Base-by-base conservation (phyloP, 2,329 filamentous ascomycete genomes). In the Fusarium torulosum region DNA sequence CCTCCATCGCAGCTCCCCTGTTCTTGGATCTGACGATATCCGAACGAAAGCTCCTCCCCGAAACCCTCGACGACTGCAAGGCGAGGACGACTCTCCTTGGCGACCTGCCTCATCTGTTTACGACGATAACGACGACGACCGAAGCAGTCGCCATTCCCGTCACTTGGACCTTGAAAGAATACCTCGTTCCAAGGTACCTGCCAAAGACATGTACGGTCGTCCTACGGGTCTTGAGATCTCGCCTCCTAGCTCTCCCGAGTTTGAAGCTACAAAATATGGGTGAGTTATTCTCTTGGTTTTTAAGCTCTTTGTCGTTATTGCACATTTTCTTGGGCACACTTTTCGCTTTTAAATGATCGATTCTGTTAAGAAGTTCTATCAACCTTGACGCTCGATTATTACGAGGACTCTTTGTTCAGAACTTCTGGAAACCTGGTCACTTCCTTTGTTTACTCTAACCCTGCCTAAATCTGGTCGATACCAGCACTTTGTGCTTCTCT, bases 91-190 rank as follows among this genome's bases (percentile, higher is more conserved):
- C 42, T 60, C 61, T 46, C 66, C 66, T 59, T 79, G 78, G 64
- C 83, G 84, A 40, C 83, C 85, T n/a, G 69, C 81, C 8, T 90
- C 89, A 31, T 90, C 90, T 17, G 69, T 88, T 45, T 90, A 75
- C 63, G 71, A 63, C 21, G 69, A 73, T 51, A 63, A 66, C 27
- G 71, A 74, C 50, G 56, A 64, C 27, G 58, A 70, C 35, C 35
- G 49, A 42, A 69, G 66, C 56, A 66, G 47, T 40, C 56, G 55
- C 38, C 60, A 66, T 44, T 66, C 66, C 19, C 66, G 56, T 33
- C 43, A 52, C 31, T 51, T 56, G 21, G 37, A 62, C 23, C 21
- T 38, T 54, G 45, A 25, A n/a, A 66, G 50, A 31, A 35, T 63
- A 57, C 88, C 88, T 44, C 83, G 62, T 42, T 63, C 64, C 57